Evolutionary conservation across 164 flowering plant genomes (phyloP).

Genomic region (Vitis amurensis): DNA sequence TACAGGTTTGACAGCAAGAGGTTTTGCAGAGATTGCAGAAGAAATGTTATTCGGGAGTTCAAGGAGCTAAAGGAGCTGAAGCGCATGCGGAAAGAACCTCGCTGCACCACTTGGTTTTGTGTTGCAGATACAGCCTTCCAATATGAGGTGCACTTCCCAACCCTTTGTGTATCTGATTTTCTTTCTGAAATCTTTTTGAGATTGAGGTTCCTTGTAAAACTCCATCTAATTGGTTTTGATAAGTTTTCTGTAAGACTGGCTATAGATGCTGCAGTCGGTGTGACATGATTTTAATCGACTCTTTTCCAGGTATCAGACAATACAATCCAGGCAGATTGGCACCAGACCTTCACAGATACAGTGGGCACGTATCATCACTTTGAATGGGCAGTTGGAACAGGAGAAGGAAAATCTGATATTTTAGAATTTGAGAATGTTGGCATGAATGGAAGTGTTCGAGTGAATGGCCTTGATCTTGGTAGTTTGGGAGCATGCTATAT

Average conservation of each 20-base stretch:
- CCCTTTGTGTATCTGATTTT: background rate
- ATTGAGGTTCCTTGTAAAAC: background rate
- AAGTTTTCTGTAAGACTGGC: background rate
- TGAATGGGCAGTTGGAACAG: slow-evolving; percentile 97
- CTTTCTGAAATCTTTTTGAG: background rate
- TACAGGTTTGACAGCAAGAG: slow-evolving; percentile 98
- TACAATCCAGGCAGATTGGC: slow-evolving; percentile 86
- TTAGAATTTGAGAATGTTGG: slow-evolving; percentile 94
- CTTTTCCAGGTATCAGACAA: slow-evolving; percentile 70
- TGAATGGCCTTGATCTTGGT: slow-evolving; percentile 75
- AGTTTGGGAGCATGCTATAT: slow-evolving; percentile 81
- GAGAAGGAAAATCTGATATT: slow-evolving; percentile 92
- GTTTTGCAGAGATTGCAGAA: slow-evolving; percentile 98
- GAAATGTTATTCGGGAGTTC: slow-evolving; percentile 96
- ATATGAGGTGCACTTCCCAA: slow-evolving; percentile 62
- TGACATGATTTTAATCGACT: slow-evolving; percentile 8
- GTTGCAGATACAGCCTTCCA: slow-evolving; percentile 92
- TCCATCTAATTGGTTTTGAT: background rate
- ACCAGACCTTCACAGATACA: slow-evolving; percentile 71
- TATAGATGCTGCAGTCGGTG: background rate
- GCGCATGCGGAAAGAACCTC: slow-evolving; percentile 83
- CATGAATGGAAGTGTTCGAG: slow-evolving; percentile 69
- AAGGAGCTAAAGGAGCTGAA: slow-evolving; percentile 97
- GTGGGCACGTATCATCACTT: slow-evolving; percentile 83
- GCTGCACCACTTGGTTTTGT: slow-evolving; percentile 93